phyloP scores from a whole-genome alignment of 2,329 filamentous ascomycete genomes.

The Diplodia corticola region DNA sequence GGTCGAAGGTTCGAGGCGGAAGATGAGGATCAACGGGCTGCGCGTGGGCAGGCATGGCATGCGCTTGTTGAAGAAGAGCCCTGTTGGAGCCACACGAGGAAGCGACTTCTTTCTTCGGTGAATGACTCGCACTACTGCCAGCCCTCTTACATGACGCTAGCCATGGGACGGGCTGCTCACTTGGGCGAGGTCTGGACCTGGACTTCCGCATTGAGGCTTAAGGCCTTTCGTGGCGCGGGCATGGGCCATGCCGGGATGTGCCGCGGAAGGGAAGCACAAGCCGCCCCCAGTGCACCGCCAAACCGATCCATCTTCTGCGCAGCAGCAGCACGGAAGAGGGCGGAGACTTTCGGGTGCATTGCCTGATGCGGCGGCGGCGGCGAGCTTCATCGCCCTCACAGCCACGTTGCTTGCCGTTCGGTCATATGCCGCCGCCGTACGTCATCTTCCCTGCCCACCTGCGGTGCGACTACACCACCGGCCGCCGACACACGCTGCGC shows the following conservation, averaged over 20 bases:
- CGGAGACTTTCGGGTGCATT: constrained; percentile 16
- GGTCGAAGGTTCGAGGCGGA: constrained; percentile 14
- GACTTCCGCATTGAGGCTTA: constrained; percentile 13
- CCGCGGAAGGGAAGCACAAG: background rate
- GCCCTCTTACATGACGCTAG: constrained; percentile 3
- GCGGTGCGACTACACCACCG: background rate
- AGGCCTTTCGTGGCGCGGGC: background rate
- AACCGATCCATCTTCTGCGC: constrained; percentile 19
- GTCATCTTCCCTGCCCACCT: constrained; percentile 20
- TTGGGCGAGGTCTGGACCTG: background rate
- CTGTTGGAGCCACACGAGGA: background rate
- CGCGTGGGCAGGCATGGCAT: constrained; percentile 8
- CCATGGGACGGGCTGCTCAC: background rate
- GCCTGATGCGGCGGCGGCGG: background rate
- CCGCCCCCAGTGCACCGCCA: background rate
- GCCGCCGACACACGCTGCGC: background rate
- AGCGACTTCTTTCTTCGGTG: constrained; percentile 8
- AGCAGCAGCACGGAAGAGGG: constrained; percentile 4
- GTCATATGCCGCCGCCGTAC: constrained; percentile 21
- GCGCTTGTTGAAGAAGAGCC: background rate
- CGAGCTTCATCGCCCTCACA: constrained; percentile 16
- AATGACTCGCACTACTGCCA: background rate
- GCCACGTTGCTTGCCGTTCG: constrained; percentile 18
- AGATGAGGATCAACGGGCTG: constrained; percentile 10
- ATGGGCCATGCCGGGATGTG: constrained; percentile 6